Evolutionary conservation across 495 filamentous ascomycete genomes (phyloP).

Genomic region (Letharia columbiana): DNA sequence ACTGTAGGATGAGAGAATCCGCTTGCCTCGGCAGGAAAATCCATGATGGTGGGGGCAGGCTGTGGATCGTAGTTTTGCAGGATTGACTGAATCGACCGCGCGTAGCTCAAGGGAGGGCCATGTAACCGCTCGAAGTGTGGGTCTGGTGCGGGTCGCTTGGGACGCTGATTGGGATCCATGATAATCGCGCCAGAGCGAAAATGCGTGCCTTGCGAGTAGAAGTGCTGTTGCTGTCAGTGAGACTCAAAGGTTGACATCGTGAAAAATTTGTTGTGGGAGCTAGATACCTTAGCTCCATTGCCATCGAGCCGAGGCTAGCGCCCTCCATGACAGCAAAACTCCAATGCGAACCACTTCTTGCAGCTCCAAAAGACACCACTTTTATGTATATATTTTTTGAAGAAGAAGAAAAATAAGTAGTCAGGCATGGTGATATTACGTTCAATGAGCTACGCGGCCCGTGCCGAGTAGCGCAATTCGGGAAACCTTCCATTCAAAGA

Average conservation of each 20-base stretch:
- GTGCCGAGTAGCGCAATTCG: neutral
- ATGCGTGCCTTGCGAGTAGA: neutral
- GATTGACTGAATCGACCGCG: neutral
- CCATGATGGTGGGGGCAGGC: neutral
- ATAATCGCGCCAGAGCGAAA: neutral
- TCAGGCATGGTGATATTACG: neutral
- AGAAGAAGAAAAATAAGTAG: neutral
- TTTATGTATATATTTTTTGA: neutral
- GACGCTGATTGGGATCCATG: neutral
- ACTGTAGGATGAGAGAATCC: neutral
- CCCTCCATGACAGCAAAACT: neutral
- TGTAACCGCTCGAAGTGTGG: conserved; percentile 2
- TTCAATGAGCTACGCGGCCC: neutral
- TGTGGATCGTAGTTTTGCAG: neutral
- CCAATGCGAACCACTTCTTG: neutral
- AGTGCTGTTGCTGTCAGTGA: neutral
- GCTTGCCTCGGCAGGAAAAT: neutral
- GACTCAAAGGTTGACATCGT: neutral
- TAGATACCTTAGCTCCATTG: conserved; percentile 4
- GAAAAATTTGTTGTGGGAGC: neutral
- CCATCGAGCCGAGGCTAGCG: neutral
- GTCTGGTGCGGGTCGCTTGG: neutral
- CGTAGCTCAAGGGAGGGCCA: neutral
- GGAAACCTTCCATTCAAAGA: neutral
- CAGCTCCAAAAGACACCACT: neutral